These are phyloP conservation scores for Wickerhamomyces hampshirensis DNA, from an alignment of 805 yeast species.

Conservation along the genomic window DNA sequence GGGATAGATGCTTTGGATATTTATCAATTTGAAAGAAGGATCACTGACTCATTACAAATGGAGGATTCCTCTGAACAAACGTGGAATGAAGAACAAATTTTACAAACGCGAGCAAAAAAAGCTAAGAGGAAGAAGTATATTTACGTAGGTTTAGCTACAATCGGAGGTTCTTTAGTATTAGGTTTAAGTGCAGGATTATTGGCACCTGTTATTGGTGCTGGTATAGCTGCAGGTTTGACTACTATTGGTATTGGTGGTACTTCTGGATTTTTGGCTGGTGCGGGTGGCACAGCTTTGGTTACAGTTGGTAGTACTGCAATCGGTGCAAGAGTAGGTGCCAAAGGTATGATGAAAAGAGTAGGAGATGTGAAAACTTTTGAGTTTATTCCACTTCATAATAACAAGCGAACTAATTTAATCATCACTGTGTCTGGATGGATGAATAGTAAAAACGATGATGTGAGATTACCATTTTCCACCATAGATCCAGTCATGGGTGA, in stretches of 20 bases:
- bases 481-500: constrained; percentile 99
- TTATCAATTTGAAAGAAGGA: constrained; percentile 82
- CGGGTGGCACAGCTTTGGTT: constrained; percentile 93
- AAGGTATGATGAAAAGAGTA: constrained; percentile 80
- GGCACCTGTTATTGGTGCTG: constrained; percentile 98
- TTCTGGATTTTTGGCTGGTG: constrained; percentile 86
- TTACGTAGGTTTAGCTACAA: constrained; percentile 90
- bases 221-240: constrained; percentile 93
- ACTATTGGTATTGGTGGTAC: constrained; percentile 96
- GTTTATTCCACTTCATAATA: constrained; percentile 87
- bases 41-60: constrained; percentile 85
- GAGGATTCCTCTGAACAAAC: constrained; percentile 76
- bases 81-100: constrained; percentile 66
- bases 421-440: constrained; percentile 97
- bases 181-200: constrained; percentile 93
- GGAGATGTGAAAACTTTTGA: constrained; percentile 95
- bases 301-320: constrained; percentile 87
- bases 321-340: constrained; percentile 85
- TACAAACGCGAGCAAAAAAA: constrained; percentile 66
- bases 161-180: constrained; percentile 91
- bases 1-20: constrained; percentile 63
- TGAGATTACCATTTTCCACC: constrained; percentile 91
- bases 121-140: constrained; percentile 65
- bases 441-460: constrained; percentile 93
- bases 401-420: constrained; percentile 79